Evolutionary conservation across 1,284 basidiomycete genomes (phyloP).

Genomic region (Ustilago bromivora): DNA sequence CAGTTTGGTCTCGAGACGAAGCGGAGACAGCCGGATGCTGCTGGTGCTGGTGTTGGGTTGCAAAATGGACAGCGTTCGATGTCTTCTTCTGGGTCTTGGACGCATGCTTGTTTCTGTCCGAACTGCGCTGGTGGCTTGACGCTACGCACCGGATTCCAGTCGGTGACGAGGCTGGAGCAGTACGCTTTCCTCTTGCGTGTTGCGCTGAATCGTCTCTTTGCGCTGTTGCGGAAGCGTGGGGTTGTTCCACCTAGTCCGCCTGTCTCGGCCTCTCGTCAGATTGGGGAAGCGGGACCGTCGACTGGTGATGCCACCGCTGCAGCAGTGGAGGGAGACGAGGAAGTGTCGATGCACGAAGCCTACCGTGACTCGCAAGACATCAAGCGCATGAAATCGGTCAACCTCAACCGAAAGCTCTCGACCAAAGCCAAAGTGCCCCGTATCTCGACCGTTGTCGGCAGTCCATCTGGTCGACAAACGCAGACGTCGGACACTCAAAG

Average conservation of each 20-base stretch:
- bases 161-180: conserved; percentile 94
- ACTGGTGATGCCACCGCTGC: background rate
- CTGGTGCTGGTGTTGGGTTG: conserved; percentile 10
- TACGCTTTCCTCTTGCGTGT: conserved; percentile 97
- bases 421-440: conserved; percentile 91
- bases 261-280: conserved; percentile 24
- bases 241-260: conserved; percentile 81
- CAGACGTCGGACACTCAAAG: conserved; percentile 51
- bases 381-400: conserved; percentile 88
- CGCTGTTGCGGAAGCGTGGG: conserved; percentile 89
- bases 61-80: conserved; percentile 20
- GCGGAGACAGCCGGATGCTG: conserved; percentile 22
- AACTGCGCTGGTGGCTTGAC: conserved; percentile 75
- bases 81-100: conserved; percentile 20
- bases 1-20: conserved; percentile 61
- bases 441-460: conserved; percentile 94
- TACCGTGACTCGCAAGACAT: conserved; percentile 89
- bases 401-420: conserved; percentile 90
- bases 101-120: conserved; percentile 75
- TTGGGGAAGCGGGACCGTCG: conserved; percentile 15
- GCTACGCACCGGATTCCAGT: conserved; percentile 78
- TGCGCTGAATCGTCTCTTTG: conserved; percentile 89
- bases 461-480: conserved; percentile 77
- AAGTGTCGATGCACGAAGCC: conserved; percentile 70
- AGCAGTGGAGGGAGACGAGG: conserved; percentile 24